phyloP scores from a whole-genome alignment of 2,329 filamentous ascomycete species.

The Alternaria ventricosa region DNA sequence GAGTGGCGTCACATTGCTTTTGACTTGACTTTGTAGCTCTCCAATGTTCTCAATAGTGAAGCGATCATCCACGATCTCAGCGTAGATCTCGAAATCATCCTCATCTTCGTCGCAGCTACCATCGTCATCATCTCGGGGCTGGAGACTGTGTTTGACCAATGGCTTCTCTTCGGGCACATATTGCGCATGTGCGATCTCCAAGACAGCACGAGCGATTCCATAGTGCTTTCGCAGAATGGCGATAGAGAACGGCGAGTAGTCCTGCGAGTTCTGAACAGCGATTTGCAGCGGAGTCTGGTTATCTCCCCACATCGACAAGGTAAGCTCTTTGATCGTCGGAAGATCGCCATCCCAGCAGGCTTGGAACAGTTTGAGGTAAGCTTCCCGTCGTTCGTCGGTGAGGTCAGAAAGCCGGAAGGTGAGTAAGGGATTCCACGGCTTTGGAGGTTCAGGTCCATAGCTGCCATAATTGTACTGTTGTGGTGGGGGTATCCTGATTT shows the following conservation, averaged over 20 bases:
- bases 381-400: constrained; percentile 61
- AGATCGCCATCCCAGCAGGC: constrained; percentile 76
- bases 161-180: constrained; percentile 62
- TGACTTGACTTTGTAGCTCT: constrained; percentile 70
- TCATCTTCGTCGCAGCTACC: constrained; percentile 36
- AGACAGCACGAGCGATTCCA: constrained; percentile 67
- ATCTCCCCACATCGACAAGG: constrained; percentile 65
- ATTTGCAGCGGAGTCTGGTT: constrained; percentile 65
- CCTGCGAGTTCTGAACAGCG: constrained; percentile 60
- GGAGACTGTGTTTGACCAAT: constrained; percentile 58
- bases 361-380: constrained; percentile 73
- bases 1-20: constrained; percentile 66
- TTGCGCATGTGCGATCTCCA: constrained; percentile 74
- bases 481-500: background rate
- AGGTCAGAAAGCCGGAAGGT: constrained; percentile 58
- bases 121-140: constrained; percentile 40
- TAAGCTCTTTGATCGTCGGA: constrained; percentile 68
- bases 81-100: constrained; percentile 44
- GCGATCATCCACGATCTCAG: constrained; percentile 67
- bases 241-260: constrained; percentile 69
- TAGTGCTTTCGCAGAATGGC: constrained; percentile 71
- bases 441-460: constrained; percentile 13
- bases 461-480: background rate
- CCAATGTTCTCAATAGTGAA: constrained; percentile 81
- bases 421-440: constrained; percentile 19